Evolutionary conservation across 2,329 filamentous ascomycete genomes (phyloP), one percentile per base, ranked within the genome.

Genomic region (Albophoma yamanashiensis): DNA sequence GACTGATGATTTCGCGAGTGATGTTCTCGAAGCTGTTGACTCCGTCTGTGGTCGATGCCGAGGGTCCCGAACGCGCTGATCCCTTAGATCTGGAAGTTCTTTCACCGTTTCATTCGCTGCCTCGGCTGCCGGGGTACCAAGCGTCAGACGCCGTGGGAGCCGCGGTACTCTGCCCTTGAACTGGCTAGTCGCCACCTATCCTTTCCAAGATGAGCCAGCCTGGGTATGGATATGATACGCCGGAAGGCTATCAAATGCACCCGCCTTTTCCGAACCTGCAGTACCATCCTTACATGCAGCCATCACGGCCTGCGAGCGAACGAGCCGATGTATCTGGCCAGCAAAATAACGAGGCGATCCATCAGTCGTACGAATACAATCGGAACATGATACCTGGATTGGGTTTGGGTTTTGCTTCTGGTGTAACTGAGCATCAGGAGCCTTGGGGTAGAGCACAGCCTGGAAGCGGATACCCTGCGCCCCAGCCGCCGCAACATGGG

Each of bases 381-480:
- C 61, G 36, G 53, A 69, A 65, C 55, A 57, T 67, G 36, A 75
- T 75, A 52, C 73, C 73, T 3, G 73, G 73, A 25, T 60, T 75
- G 15, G 69, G 71, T 4, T 59, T 74, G 58, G 65, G 68, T 17
- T 66, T 67, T 58, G 61, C 69, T 36, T 59, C 63, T 27, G 62
- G 52, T 47, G 56, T 50, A n/a, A 36, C 62, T 12, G 52, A 53
- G 27, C 65, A 62, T 60, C 68, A 67, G 43, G 60, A 62, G 14
- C 15, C 62, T 52, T 63, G 60, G 60, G 20, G 57, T 22, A 64
- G 61, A 27, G 59, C 47, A 4, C 47, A 62, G 7, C 20, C 27
- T 15, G 25, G 38, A 38, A 36, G 31, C 57, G 55, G 57, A 39
- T 57, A 55, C 36, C 4, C 59, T 34, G 60, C 55, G 31, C n/a